These are phyloP conservation scores for Schwanniomyces yamadae DNA, from an alignment of 805 yeast genomes.

Conservation along the genomic window DNA sequence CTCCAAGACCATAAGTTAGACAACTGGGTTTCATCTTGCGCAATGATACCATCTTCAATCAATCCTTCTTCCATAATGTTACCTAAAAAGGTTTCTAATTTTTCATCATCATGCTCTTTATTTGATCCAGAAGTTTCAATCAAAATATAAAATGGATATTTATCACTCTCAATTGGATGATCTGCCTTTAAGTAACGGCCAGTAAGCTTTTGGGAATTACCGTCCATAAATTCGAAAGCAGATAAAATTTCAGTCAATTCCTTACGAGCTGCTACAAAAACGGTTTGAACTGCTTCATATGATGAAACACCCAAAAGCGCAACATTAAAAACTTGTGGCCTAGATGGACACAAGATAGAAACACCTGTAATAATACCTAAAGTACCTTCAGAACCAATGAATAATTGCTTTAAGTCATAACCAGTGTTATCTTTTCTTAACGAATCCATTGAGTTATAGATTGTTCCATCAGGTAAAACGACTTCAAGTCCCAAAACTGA, in stretches of 20 bases:
- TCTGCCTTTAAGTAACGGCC: slow-evolving; percentile 53
- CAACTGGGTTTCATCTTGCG: slow-evolving; percentile 90
- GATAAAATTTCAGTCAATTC: slow-evolving; percentile 84
- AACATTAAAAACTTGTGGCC: slow-evolving; percentile 83
- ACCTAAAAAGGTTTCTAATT: slow-evolving; percentile 82
- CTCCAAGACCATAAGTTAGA: slow-evolving; percentile 92
- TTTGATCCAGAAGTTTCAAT: slow-evolving; percentile 97
- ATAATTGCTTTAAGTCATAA: slow-evolving; percentile 85
- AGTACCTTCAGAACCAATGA: slow-evolving; percentile 94
- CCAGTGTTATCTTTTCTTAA: slow-evolving; percentile 95
- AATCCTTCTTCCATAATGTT: slow-evolving; percentile 78
- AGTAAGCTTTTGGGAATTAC: slow-evolving; percentile 63
- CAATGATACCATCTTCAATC: slow-evolving; percentile 91
- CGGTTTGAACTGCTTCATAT: slow-evolving; percentile 80
- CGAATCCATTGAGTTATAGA: slow-evolving; percentile 75
- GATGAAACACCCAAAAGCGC: slow-evolving; percentile 82
- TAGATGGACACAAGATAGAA: slow-evolving; percentile 83
- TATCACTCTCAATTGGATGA: slow-evolving; percentile 76
- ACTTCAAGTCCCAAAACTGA: slow-evolving; percentile 87
- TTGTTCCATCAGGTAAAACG: slow-evolving; percentile 86
- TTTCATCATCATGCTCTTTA: slow-evolving; percentile 89
- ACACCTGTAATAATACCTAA: slow-evolving; percentile 89
- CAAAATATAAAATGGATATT: slow-evolving; percentile 84
- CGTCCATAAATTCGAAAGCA: slow-evolving; percentile 94
- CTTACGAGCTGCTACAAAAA: slow-evolving; percentile 72